A percentile compares a stretch with the other conserved stretches of the same genome.
These are phyloP conservation scores for Vicia sativa DNA, from an alignment of 306 rosid species.

Conservation along the genomic window DNA sequence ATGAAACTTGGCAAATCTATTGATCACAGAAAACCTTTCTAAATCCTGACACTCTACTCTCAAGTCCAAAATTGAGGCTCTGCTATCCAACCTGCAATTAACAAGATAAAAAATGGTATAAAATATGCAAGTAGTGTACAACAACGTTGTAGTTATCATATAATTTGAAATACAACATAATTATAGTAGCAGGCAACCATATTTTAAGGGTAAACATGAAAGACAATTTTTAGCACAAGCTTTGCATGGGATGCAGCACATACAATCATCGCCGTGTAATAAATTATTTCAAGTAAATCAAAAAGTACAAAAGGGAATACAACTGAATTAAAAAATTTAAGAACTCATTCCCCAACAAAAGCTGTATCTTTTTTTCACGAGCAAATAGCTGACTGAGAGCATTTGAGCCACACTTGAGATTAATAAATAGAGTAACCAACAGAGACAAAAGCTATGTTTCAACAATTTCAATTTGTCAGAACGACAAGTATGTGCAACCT, in stretches of 20 bases:
- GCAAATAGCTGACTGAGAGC: not conserved
- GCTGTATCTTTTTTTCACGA: too few species aligned
- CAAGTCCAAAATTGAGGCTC: slow-evolving; percentile 81
- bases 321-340: not conserved
- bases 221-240: slow-evolving; percentile 14
- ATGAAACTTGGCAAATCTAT: slow-evolving; percentile 91
- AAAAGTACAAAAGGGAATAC: not conserved
- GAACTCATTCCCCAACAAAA: too few species aligned
- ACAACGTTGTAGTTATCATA: slow-evolving; percentile 13
- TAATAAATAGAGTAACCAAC: slow-evolving; percentile 16
- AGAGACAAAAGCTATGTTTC: slow-evolving; percentile 7
- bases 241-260: not conserved
- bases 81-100: slow-evolving; percentile 71
- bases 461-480: slow-evolving; percentile 33
- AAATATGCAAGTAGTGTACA: slow-evolving; percentile 11
- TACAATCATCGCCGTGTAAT: not conserved
- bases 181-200: not conserved
- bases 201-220: slow-evolving; percentile 6
- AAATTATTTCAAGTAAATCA: not conserved
- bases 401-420: not conserved
- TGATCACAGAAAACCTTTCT: slow-evolving; percentile 90
- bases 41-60: slow-evolving; percentile 93
- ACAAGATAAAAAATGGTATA: slow-evolving; percentile 33
- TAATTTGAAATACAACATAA: not conserved
- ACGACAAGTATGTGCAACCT: slow-evolving; percentile 16